These are phyloP conservation scores for Irpex lacteus DNA, from an alignment of 1,284 basidiomycete genomes.

Conservation along the genomic window DNA sequence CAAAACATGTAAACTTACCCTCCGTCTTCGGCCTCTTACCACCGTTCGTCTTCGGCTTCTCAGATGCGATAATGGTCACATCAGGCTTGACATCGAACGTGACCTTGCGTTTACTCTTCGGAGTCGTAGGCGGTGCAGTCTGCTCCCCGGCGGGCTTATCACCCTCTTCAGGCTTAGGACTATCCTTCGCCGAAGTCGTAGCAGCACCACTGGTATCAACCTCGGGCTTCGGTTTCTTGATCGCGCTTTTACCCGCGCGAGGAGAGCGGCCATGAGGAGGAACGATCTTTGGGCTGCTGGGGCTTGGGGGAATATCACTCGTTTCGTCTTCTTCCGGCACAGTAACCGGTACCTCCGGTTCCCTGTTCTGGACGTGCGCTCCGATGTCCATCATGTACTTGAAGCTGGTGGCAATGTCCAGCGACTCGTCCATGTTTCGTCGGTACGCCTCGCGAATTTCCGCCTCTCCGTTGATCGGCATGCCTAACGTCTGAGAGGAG, in stretches of 20 bases:
- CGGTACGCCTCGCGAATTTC: constrained; percentile 42
- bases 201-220: constrained; percentile 11
- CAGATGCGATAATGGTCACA: constrained; percentile 43
- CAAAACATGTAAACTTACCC: constrained; percentile 22
- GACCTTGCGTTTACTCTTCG: constrained; percentile 64
- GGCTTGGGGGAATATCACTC: constrained; percentile 6
- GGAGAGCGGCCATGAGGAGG: constrained; percentile 25
- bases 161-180: constrained; percentile 12
- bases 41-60: constrained; percentile 22
- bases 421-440: constrained; percentile 56
- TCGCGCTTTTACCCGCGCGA: constrained; percentile 25
- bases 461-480: constrained; percentile 23
- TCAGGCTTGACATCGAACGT: constrained; percentile 69
- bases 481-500: constrained; percentile 24
- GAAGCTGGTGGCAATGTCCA: constrained; percentile 68
- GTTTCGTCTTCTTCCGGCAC: constrained; percentile 11
- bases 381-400: constrained; percentile 61
- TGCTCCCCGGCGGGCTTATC: constrained; percentile 9
- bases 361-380: constrained; percentile 45
- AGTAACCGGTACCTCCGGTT: constrained; percentile 12
- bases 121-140: neutral
- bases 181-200: constrained; percentile 5
- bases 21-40: constrained; percentile 30
- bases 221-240: constrained; percentile 23
- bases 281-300: constrained; percentile 2